These are phyloP conservation scores for Gracilaria caudata DNA, from an alignment of 23 red algal genomes.

Conservation along the genomic window DNA sequence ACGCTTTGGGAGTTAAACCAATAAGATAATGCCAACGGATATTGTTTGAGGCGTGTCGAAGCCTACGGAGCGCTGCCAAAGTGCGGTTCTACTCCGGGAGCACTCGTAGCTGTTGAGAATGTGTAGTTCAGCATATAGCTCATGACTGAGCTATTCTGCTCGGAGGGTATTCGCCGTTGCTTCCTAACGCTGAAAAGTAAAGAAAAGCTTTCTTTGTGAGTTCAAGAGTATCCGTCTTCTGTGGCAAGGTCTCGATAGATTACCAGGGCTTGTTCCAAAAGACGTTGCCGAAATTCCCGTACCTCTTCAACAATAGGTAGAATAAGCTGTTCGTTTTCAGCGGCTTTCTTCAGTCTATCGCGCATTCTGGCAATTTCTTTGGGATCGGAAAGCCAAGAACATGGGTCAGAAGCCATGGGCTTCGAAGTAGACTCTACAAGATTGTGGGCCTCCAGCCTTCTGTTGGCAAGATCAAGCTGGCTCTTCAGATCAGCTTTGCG, in stretches of 20 bases:
- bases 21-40: too few relatives aligned
- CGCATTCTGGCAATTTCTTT: slow-evolving; percentile 18
- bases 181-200: too few relatives aligned
- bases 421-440: not conserved
- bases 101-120: too few relatives aligned
- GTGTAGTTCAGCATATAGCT: too few relatives aligned
- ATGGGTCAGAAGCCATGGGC: not conserved
- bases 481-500: not conserved
- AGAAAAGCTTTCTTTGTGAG: not conserved
- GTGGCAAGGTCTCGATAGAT: not conserved
- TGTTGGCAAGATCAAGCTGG: not conserved
- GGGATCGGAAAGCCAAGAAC: slow-evolving; percentile 12
- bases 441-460: not conserved
- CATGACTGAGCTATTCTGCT: too few relatives aligned
- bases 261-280: slow-evolving; percentile 19
- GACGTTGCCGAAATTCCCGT: not conserved
- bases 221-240: not conserved
- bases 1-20: too few relatives aligned
- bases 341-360: not conserved
- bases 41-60: too few relatives aligned
- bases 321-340: slow-evolving; percentile 24
- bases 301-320: slow-evolving; percentile 18
- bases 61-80: too few relatives aligned
- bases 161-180: too few relatives aligned
- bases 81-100: too few relatives aligned